A percentile compares a stretch with the other conserved stretches of the same genome.
These are phyloP conservation scores for Gelatoporia subvermispora DNA, from an alignment of 768 basidiomycete genomes.

Conservation along the genomic window DNA sequence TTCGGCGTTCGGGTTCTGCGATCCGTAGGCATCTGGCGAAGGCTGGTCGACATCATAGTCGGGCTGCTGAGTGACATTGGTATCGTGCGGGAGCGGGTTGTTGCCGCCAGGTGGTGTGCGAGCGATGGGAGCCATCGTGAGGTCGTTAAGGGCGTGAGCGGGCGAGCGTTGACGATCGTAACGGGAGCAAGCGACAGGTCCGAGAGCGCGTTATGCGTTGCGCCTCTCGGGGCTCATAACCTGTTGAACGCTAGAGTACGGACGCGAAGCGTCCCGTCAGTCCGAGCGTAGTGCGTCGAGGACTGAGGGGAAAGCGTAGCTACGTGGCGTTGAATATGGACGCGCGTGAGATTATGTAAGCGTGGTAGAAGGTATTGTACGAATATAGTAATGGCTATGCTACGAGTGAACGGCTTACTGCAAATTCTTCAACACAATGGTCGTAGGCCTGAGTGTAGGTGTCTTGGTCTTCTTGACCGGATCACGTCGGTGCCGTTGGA, in stretches of 20 bases:
- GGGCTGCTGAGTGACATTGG: no score
- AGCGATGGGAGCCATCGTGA: not conserved
- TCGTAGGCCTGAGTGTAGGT: constrained; percentile 64
- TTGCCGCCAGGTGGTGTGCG: not conserved
- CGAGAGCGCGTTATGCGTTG: not conserved
- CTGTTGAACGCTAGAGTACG: not conserved
- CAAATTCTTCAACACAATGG: constrained; percentile 54
- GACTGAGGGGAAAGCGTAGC: not conserved
- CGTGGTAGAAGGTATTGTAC: no score
- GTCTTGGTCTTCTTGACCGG: constrained; percentile 54
- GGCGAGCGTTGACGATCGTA: not conserved
- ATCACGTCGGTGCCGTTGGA: constrained; percentile 70
- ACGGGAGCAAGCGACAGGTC: not conserved
- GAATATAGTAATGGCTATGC: no score
- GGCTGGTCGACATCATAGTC: no score
- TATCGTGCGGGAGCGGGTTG: not conserved
- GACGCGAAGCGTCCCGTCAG: not conserved
- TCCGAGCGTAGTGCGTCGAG: not conserved
- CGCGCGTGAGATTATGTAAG: no score
- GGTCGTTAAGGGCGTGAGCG: not conserved
- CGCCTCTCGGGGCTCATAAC: not conserved
- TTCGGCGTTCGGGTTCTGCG: no score
- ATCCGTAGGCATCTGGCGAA: no score
- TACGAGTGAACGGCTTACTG: no score
- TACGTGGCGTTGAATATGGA: not conserved